Evolutionary conservation across 495 filamentous ascomycete genomes (phyloP), one percentile per base, ranked within the genome.

Genomic region (Lindgomyces ingoldianus): DNA sequence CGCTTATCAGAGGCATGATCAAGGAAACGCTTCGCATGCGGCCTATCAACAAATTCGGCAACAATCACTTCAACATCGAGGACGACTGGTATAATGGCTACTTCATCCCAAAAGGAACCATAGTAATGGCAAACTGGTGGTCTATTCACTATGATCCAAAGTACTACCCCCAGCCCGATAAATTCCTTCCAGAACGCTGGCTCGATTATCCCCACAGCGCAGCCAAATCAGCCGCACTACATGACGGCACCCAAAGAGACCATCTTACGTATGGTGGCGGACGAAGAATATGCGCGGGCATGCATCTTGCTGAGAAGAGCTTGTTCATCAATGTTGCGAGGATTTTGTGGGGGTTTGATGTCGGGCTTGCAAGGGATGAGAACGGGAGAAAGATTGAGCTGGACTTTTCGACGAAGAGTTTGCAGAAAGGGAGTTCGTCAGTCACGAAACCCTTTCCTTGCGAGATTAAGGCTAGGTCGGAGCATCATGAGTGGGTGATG

Each of bases 131-230:
- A 30, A 79, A 79, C 53, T 72, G 73, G 47, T 78, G 76, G 66
- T 26, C 33, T n/a, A 77, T 84, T 53, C 83, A 84, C 71, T 77
- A 79, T 53, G 73, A 81, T 48, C 76, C 77, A 0, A 61, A 69
- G 24, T 76, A 72, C 42, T 83, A 83, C 62, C 78, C 82, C 2
- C 79, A 83, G 33, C 81, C 84, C 1, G 79, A 83, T 19, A 74
- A 65, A 48, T 87, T 80, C 74, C 74, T 76, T 16, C 85, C 84
- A 1, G 79, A 81, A 27, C 82, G 80, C 6, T 87, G 75, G 68
- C 73, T 81, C 33, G 77, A 81, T 36, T 36, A 63, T 41, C 19
- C 53, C 3, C 42, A 25, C n/a, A 49, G 24, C 21, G 45, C 41
- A 26, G 1, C 50, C 14, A 1, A 63, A 26, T 29, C 14, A 0